Evolutionary conservation across 805 yeast species (phyloP), one percentile per base, ranked within the genome.

Genomic region (Starmerella scarabaei): DNA sequence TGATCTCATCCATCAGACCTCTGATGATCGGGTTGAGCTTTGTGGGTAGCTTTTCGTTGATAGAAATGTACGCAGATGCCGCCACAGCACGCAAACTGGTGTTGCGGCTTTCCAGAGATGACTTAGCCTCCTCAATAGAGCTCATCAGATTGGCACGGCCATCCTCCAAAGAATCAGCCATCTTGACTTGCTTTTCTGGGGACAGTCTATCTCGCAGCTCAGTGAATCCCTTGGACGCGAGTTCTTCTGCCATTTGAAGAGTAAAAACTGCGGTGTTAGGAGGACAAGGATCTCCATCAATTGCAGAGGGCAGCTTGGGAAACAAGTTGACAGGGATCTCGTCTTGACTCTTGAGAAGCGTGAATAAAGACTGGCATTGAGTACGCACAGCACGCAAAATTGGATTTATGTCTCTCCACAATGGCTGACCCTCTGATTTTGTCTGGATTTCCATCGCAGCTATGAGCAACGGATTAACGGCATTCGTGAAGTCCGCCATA

Each of bases 1-100:
- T 91, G 39, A 91, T 67, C 54, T 93, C 79, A 43, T 85, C 96
- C 97, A 91, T 91, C 38, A 91, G 63, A 0, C 94, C 72, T 47
- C 94, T 70, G 34, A 91, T 88, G 23, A 83, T 69, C 5, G 95
- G 93, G 52, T 85, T 91, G 48, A 91, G 66, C 58, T 91, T 91
- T 51, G 74, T 68, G 2, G 97, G 98, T n/a, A 88, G 61, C 21
- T 41, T 40, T 2, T 40, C 42, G 12, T 69, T 64, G 18, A 84
- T 56, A 3, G 73, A 60, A 26, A 84, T 66, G 16, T 69, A 67
- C 0, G 93, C 82, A 7, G 93, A 72, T 0, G 97, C 93, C 53
- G 74, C 73, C 2, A 77, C 72, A 0, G 97, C 75, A 37, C 79
- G 54, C 21, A 88, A 75, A 31, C 82, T 69, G 2, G 68, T 66